Evolutionary conservation across 2,329 filamentous ascomycete genomes (phyloP).

Genomic region (Fusarium miscanthi): DNA sequence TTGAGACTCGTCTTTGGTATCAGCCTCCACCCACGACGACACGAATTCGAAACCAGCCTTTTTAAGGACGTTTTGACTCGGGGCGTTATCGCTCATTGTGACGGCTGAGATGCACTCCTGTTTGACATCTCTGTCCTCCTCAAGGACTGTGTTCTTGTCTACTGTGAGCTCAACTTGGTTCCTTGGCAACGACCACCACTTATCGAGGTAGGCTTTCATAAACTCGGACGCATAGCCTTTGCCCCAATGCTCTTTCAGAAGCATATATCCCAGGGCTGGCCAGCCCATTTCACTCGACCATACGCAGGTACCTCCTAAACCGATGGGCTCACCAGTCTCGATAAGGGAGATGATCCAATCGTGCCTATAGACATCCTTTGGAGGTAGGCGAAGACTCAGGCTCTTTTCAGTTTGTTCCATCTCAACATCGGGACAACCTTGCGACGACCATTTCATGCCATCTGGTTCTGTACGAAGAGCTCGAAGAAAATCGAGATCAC

Average conservation of each 20-base stretch:
- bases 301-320: constrained; percentile 59
- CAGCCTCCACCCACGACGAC: constrained; percentile 52
- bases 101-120: constrained; percentile 59
- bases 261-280: constrained; percentile 70
- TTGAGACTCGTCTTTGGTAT: constrained; percentile 31
- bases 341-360: constrained; percentile 65
- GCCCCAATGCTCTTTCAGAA: constrained; percentile 65
- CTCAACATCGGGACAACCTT: constrained; percentile 56
- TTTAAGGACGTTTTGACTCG: constrained; percentile 66
- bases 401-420: constrained; percentile 56
- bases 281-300: constrained; percentile 57
- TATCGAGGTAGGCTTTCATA: constrained; percentile 56
- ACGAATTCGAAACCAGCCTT: constrained; percentile 66
- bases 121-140: constrained; percentile 44
- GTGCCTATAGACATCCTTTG: constrained; percentile 63
- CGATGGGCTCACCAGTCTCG: constrained; percentile 62
- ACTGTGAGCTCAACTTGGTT: constrained; percentile 58
- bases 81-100: constrained; percentile 60
- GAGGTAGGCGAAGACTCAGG: constrained; percentile 58
- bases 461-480: constrained; percentile 67
- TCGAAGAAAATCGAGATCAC: constrained; percentile 63
- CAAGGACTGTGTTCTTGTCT: constrained; percentile 51
- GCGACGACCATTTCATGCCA: constrained; percentile 69
- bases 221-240: constrained; percentile 69
- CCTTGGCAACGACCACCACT: constrained; percentile 63